phyloP scores from a whole-genome alignment of 2,329 filamentous ascomycete genomes.

The Aspergillus hiratsukae region DNA sequence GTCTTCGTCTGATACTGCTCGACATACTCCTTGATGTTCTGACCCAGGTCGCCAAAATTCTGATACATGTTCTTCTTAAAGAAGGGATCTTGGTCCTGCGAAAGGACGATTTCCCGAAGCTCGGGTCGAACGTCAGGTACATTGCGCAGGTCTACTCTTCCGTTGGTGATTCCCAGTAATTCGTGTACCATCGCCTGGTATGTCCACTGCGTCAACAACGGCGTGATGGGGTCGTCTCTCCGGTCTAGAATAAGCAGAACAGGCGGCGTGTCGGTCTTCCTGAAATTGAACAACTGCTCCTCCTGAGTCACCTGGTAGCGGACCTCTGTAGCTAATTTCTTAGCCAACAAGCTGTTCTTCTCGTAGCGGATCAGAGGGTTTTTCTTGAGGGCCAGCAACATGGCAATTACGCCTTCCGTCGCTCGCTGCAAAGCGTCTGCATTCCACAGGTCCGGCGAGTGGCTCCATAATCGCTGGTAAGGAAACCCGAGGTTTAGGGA shows the following conservation, averaged over 20 bases:
- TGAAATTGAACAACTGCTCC: slow-evolving; percentile 93
- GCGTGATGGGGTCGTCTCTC: slow-evolving; percentile 90
- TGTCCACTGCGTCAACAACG: slow-evolving; percentile 93
- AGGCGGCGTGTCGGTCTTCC: slow-evolving; percentile 88
- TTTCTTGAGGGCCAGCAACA: slow-evolving; percentile 89
- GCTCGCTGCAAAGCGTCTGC: slow-evolving; percentile 79
- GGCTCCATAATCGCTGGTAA: slow-evolving; percentile 73
- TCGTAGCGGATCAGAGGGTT: slow-evolving; percentile 91
- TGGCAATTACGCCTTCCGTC: slow-evolving; percentile 79
- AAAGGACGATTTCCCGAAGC: slow-evolving; percentile 88
- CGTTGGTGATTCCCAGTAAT: slow-evolving; percentile 86
- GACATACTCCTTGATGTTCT: slow-evolving; percentile 98
- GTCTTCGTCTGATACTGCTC: slow-evolving; percentile 97
- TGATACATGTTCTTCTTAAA: slow-evolving; percentile 99
- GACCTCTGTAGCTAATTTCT: slow-evolving; percentile 89
- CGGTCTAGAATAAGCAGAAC: slow-evolving; percentile 87
- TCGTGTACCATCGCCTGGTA: slow-evolving; percentile 99
- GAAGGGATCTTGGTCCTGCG: slow-evolving; percentile 95
- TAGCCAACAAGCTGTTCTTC: slow-evolving; percentile 82
- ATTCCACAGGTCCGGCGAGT: slow-evolving; percentile 83
- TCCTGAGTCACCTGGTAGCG: slow-evolving; percentile 92
- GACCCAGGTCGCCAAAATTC: slow-evolving; percentile 92
- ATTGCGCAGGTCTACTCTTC: slow-evolving; percentile 81
- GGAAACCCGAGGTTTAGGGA: slow-evolving; percentile 71
- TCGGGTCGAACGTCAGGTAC: slow-evolving; percentile 82